Base-by-base conservation (phyloP, 1,284 basidiomycete genomes). In the Tausonia pullulans region DNA sequence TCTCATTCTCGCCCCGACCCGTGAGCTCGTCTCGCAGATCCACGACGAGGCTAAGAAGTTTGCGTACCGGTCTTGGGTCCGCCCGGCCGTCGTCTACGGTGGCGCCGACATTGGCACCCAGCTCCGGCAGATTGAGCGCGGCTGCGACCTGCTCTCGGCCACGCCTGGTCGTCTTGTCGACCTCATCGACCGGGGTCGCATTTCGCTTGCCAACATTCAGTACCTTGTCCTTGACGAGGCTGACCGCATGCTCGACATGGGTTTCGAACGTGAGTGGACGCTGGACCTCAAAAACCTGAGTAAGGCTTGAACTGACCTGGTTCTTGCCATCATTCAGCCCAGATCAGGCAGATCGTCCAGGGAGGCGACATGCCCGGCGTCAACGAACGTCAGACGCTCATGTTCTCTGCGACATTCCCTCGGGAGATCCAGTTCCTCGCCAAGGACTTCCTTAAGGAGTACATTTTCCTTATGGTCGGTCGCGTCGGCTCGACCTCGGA, bases 221-320 rank as follows among this genome's bases (percentile, higher is more conserved):
- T 98, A 96, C 79, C 87, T 99, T 62, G 96, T 98, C 48, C 87
- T 99, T 66, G 96, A 99, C 74, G 96, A 99, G 80, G 96, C 95
- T 68, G 96, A 99, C 81, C 90, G 95, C 74, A 99, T 99, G 95
- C 84, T 99, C 72, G 95, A 99, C 81, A 99, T 99, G 95, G 95
- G 95, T 88, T 99, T 99, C 83, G 95, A 99, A 79, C 96, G 62
- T 63, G 43, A 58, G 62, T 51, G 40, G 1, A 4, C 7, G 16
- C 54, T 11, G 27, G 16, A 41, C 39, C 40, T 44, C 10, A 5
- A 14, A 16, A 8, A 49, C 44, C n/a, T 44, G 16, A 40, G 5
- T 9, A 14, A 45, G 0, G 44, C 53, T 57, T 16, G 16, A 11
- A 39, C 62, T 63, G n/a, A 57, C 44, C 39, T 27, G 9, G 14